Base-by-base conservation (phyloP, 106 monocot species). In the Alisma plantagoaquatica region DNA sequence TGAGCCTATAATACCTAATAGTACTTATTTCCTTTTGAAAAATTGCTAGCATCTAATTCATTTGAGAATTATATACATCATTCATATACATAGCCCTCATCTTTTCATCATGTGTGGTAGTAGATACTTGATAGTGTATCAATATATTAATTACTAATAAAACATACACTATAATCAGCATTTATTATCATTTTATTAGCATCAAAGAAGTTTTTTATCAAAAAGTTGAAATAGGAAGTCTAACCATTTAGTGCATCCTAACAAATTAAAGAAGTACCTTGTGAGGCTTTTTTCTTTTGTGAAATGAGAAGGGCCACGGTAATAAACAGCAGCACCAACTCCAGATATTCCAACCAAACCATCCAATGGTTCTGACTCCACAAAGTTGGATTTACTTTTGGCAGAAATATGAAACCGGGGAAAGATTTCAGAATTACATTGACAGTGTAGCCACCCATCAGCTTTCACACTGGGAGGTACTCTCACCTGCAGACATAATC, bases 401-500 rank as follows among this genome's bases (percentile, higher is more conserved):
- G 20, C 41, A 30, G 38, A 68, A 54, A 86, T n/a, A 73, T 65
- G 78, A 71, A 82, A 76, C 27, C 71, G 81, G 47, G 91, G 91
- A 43, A 77, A 92, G 8, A 48, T 53, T 38, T 42, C 50, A 46
- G 35, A 55, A 3, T 41, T 50, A 44, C 27, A 2, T 49, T 82
- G 75, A 55, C 41, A 66, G 46, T 43, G 69, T 18, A 77, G 49
- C 91, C 86, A 92, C 55, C 65, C 67, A 27, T 71, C 51, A n/a
- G 82, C 74, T 54, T 74, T 82, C 48, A 49, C 41, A 15, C 76
- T 82, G 12, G 82, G 86, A 19, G 92, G 86, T 19, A 92, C 65
- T 24, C 71, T 68, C 41, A 92, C 79, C 91, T 91, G 71, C 61
- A 72, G n/a, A 59, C n/a, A n/a, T n/a, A n/a, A n/a, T n/a, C n/a